Percentiles rank a stretch among this genome's conserved stretches.
These are phyloP conservation scores for Salvia rosmarinus DNA, from an alignment of 257 asterid species.

Conservation along the genomic window DNA sequence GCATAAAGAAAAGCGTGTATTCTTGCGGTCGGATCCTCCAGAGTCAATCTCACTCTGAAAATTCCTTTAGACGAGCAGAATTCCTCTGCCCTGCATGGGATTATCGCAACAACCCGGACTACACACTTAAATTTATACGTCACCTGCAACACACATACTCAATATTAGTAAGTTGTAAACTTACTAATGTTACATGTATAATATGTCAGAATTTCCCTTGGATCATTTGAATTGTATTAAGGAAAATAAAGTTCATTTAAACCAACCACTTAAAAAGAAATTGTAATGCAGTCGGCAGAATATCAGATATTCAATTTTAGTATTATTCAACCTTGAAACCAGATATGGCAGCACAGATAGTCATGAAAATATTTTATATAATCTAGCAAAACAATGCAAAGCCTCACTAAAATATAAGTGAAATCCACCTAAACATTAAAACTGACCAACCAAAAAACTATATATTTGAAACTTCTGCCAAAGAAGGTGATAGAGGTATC, in stretches of 20 bases:
- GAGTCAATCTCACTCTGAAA: conserved; percentile 73
- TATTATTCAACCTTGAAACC: background rate
- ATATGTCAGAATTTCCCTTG: background rate
- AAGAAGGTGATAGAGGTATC: background rate
- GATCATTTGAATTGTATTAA: background rate
- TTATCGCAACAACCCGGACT: conserved; percentile 68
- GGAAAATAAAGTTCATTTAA: background rate
- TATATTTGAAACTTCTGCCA: background rate
- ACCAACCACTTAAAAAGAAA: conserved; percentile 11
- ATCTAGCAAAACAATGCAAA: background rate
- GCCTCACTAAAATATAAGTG: conserved; percentile 4
- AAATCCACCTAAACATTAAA: background rate
- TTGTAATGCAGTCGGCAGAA: background rate
- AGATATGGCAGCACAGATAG: background rate
- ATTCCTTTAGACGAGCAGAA: conserved; percentile 59
- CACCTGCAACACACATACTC: conserved; percentile 53
- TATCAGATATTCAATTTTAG: background rate
- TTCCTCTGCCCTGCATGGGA: conserved; percentile 61
- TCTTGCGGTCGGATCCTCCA: conserved; percentile 95
- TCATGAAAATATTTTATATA: background rate
- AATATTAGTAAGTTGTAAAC: background rate
- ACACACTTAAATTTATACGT: conserved; percentile 61
- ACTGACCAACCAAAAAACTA: background rate
- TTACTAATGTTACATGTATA: background rate
- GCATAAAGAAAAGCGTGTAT: conserved; percentile 69